Conservation (phyloP, 2,329 filamentous ascomycete genomes). For the Leptographium lundbergii region DNA sequence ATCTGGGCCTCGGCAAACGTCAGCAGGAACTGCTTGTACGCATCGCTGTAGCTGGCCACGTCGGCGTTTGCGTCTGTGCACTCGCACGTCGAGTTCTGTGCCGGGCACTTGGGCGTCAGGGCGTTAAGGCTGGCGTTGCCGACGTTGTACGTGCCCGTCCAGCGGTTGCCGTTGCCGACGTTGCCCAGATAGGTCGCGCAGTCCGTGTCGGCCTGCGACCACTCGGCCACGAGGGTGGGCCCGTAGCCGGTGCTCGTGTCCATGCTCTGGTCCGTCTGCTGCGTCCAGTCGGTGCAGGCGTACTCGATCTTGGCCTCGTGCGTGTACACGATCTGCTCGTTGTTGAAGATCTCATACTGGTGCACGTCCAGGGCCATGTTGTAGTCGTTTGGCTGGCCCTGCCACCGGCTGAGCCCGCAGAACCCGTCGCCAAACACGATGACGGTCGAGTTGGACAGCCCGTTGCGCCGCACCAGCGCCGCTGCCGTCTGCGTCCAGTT, state of each 20-base stretch:
- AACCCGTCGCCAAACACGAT: slow-evolving; percentile 93
- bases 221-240: slow-evolving; percentile 89
- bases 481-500: slow-evolving; percentile 70
- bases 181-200: slow-evolving; percentile 82
- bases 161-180: slow-evolving; percentile 75
- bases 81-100: slow-evolving; percentile 49
- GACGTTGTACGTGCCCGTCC: slow-evolving; percentile 75
- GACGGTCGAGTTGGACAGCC: slow-evolving; percentile 48
- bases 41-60: slow-evolving; percentile 49
- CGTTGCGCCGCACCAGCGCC: slow-evolving; percentile 61
- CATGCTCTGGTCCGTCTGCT: slow-evolving; percentile 62
- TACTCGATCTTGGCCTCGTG: slow-evolving; percentile 78
- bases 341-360: slow-evolving; percentile 98
- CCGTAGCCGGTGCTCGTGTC: slow-evolving; percentile 71
- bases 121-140: slow-evolving; percentile 50
- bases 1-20: slow-evolving; percentile 96
- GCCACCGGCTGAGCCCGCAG: slow-evolving; percentile 82
- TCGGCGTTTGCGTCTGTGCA: slow-evolving; percentile 69
- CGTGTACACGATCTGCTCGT: slow-evolving; percentile 66
- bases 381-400: slow-evolving; percentile 62
- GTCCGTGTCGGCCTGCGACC: slow-evolving; percentile 95
- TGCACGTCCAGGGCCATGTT: slow-evolving; percentile 87
- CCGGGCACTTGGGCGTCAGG: slow-evolving; percentile 62
- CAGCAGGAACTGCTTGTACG: slow-evolving; percentile 75
- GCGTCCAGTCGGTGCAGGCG: slow-evolving; percentile 76